Evolutionary conservation across 1,284 basidiomycete species (phyloP).

Genomic region (Amylostereum areolatum): DNA sequence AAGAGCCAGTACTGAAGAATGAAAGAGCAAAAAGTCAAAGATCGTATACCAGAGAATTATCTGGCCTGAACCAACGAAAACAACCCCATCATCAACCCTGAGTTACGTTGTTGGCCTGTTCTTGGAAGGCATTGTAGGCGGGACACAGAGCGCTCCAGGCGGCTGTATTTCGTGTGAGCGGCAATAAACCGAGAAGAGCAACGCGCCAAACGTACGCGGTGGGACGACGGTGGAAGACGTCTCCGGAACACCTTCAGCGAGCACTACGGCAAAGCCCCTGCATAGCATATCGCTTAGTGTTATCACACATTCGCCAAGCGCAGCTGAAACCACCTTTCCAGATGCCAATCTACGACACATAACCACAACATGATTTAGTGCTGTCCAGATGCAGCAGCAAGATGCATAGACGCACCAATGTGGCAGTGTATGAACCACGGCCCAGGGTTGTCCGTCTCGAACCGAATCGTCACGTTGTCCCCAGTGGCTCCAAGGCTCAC

Average conservation of each 20-base stretch:
- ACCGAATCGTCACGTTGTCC: constrained; percentile 24
- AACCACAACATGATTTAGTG: not conserved
- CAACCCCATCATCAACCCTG: too few species aligned
- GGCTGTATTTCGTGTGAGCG: too few species aligned
- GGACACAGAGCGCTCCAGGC: too few species aligned
- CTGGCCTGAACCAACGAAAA: too few species aligned
- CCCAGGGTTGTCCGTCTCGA: constrained; percentile 33
- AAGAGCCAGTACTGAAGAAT: too few species aligned
- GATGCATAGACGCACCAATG: not conserved
- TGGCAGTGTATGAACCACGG: not conserved
- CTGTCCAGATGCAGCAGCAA: not conserved
- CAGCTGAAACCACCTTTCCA: not conserved
- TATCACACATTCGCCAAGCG: too few species aligned
- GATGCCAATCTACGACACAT: not conserved
- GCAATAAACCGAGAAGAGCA: too few species aligned
- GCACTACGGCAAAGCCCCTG: not conserved
- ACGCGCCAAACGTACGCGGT: not conserved
- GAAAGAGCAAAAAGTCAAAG: too few species aligned
- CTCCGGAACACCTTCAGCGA: not conserved
- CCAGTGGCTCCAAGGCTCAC: constrained; percentile 17
- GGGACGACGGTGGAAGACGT: not conserved
- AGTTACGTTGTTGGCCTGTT: too few species aligned
- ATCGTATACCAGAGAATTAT: too few species aligned
- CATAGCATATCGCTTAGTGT: too few species aligned
- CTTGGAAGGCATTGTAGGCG: too few species aligned